phyloP scores from a whole-genome alignment of 768 basidiomycete genomes.

The Pulveroboletus sp. region DNA sequence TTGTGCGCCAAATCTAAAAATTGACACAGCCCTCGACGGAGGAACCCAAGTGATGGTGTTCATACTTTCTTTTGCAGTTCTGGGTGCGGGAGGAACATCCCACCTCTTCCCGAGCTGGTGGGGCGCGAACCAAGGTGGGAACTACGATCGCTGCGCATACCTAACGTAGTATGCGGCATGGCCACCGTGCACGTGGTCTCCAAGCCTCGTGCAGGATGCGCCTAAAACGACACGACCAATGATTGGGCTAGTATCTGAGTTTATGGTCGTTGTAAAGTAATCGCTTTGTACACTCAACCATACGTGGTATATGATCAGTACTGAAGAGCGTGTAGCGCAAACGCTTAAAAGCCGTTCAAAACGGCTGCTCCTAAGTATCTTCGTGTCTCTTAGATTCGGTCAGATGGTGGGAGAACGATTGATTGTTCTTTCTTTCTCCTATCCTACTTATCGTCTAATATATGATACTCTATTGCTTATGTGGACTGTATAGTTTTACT shows the following conservation, averaged over 20 bases:
- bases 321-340: too few species aligned
- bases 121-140: slow-evolving; percentile 52
- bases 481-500: too few species aligned
- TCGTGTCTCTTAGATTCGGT: too few species aligned
- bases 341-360: too few species aligned
- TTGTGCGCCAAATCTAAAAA: neutral
- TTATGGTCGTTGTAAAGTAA: too few species aligned
- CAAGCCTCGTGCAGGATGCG: neutral
- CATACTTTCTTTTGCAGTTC: slow-evolving; percentile 47
- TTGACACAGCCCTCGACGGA: slow-evolving; percentile 32
- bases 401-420: too few species aligned
- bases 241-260: neutral
- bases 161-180: slow-evolving; percentile 10
- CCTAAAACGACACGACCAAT: neutral
- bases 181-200: neutral
- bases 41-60: slow-evolving; percentile 52
- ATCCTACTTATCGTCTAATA: too few species aligned
- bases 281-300: too few species aligned
- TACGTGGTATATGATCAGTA: neutral
- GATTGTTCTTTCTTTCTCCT: too few species aligned
- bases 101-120: slow-evolving; percentile 55
- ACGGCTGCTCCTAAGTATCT: too few species aligned
- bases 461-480: too few species aligned
- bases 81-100: slow-evolving; percentile 46
- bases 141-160: slow-evolving; percentile 29